Evolutionary conservation across 2,329 filamentous ascomycete genomes (phyloP), one percentile per base, ranked within the genome.

Genomic region (Aspergillus ibericus): DNA sequence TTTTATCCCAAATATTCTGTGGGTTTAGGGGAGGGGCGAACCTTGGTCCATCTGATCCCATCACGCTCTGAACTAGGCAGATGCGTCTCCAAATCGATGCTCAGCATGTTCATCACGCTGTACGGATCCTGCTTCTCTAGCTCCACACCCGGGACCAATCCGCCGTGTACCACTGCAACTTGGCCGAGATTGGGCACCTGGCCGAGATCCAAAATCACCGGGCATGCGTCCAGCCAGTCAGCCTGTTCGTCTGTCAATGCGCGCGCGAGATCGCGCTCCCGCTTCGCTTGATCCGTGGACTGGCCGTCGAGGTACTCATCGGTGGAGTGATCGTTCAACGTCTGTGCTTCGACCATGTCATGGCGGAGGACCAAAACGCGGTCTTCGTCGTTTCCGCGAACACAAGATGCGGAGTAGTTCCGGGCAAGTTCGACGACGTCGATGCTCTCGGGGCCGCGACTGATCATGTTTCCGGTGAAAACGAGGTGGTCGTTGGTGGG

Each of bases 381-480:
- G 72, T 98, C 93, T 72, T 99, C 95, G 77, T 96, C 91, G 76
- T 97, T 97, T 16, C 95, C 95, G 52, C 93, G 88, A 8, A 98
- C 92, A 62, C 87, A 91, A 29, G 88, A 91, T 20, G 93, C 93
- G 52, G 85, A 84, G 36, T 93, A 77, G 13, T 83, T 77, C 72
- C 92, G 89, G 36, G 91, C 88, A 42, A 92, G 81, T 58, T 89
- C 85, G 49, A 98, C 82, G 0, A 96, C 91, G 36, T 88, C 91
- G 0, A 82, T 69, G 32, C 90, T 93, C 75, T 96, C 88, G 10
- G 93, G 92, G 0, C 93, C 93, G 76, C 96, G 96, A 70, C 88
- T 88, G 66, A 98, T 83, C 72, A 93, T 82, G 74, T 96, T 91
- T 49, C 92, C 92, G 0, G 86, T 82, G 47, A 93, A 81, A 18